Base-by-base conservation (phyloP, 257 asterid species). In the Dorcoceras hygrometricum region DNA sequence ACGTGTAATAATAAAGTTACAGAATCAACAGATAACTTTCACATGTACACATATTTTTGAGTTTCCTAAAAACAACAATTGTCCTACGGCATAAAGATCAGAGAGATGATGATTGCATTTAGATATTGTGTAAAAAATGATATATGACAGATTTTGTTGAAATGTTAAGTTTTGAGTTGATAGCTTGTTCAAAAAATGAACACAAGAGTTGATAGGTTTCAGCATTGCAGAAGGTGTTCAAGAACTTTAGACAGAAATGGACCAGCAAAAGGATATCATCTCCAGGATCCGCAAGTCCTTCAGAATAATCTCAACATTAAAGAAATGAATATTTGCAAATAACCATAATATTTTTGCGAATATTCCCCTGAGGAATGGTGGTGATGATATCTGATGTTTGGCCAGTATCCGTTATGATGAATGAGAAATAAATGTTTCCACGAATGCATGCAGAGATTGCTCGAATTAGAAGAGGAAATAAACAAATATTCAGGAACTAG, bases 381-480 rank as follows among this genome's bases (percentile, higher is more conserved):
- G 22, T 18, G 20, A 46, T 16, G 22, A 46, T 18, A 16, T 46
- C 54, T 46, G 18, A 18, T 1, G 54, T 46, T 20, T 14, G 51
- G 19, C 8, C 22, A 46, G 54, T 4, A 46, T 5, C 18, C n/a
- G 8, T 4, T 46, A 46, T 18, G 54, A 46, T 14, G 54, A 46
- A 46, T 1, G 54, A 16, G 18, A 39, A 18, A 4, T 4, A 18
- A 46, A 46, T 18, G 22, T 46, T 46, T 46, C 50, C 54, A 4
- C 18, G 54, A 46, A 46, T 46, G 54, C 54, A 59, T 27, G 24
- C 16, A 59, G 43, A 59, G 43, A 59, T 59, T 18, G 14, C 55
- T 50, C 3, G 56, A n/a, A 20, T 28, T 29, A 66, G 71, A 60
- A 19, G n/a, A n/a, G 36, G 25, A 56, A 34, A 67, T 23, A 18